Base-by-base conservation (phyloP, 139 green algal genomes). In the Chlorella sp. region DNA sequence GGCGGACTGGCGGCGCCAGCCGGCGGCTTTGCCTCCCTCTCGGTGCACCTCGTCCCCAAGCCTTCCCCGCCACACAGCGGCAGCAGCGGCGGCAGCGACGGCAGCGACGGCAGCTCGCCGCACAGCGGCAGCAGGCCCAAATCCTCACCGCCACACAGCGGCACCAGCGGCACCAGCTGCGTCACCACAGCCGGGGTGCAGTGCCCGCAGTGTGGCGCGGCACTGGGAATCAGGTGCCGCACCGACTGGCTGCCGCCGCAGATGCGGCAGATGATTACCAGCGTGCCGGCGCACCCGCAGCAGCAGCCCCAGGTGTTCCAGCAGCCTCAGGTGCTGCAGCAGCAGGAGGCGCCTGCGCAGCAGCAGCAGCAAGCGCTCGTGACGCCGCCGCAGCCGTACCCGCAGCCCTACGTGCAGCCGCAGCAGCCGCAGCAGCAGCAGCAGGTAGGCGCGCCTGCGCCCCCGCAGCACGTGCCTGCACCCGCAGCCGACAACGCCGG, bases 131-230 rank as follows among this genome's bases (percentile, higher is more conserved):
- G n/a, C n/a, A n/a, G n/a, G n/a, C 48, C 48, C 48, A 87, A 87
- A 24, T 11, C 61, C 1, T 78, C 36, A 24, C 83, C 83, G 26
- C 83, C 83, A 3, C 0, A 24, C 83, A 87, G 83, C 83, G 82
- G 34, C 82, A 53, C 22, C 82, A 87, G 61, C 83, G 30, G 61
- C 0, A 53, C 48, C 60, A 77, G 83, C 36, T 87, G 37, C 21
- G 83, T 36, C 34, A 79, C 18, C 60, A 61, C 53, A 28, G 66
- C 18, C 11, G 39, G 83, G 3, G 83, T 87, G 61, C 61, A 37
- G 11, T 87, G 83, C 83, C 83, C 83, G 3, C 66, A 87, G 36
- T 87, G 83, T 37, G 83, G 83, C 61, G 36, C 61, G 22, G 60
- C 34, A 1, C 61, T 87, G 2, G 66, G 61, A 36, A 57, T 86